Evolutionary conservation across 495 filamentous ascomycete species (phyloP), one percentile per base, ranked within the genome.

Genomic region (Talaromyces stipitatus): DNA sequence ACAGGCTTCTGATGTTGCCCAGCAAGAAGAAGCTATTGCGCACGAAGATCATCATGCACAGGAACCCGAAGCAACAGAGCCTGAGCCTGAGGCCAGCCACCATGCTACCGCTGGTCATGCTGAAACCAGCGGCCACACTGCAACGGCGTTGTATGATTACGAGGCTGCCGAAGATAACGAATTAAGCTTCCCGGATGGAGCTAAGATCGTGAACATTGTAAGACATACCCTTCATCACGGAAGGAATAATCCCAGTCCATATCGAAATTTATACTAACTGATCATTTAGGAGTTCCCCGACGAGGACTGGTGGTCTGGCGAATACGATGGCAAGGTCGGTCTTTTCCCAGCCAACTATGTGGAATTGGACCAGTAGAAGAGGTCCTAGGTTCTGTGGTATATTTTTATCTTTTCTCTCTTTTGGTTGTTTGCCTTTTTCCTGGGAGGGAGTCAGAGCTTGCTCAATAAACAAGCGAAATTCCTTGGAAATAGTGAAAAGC

Each of bases 151-250:
- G 50, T 99, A 95, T 69, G 94, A 99, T 62, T 99, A 99, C 60
- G 92, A 97, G 66, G 94, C 94, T 30, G 91, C 91, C 0, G 94
- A 99, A 69, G 95, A 95, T 58, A 99, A 99, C 64, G 94, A 99
- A 71, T 70, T 99, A 55, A 90, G 84, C 64, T 99, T 99, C 69
- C 90, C 90, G 0, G 94, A 99, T 63, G 85, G 85, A 4, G 92
- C 88, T 26, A 90, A 76, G 47, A 89, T 99, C 50, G 72, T 66
- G 3, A 73, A 77, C 48, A 68, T 88, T 57, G 85, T 88, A 79
- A 73, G 84, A 26, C 76, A 14, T 9, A 30, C 2, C 23, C 30
- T 68, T 28, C 9, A 18, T 45, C 10, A 4, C 38, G 12, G 6
- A 33, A 12, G 12, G 7, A 33, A 33, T 6, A 7, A 12, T 5